phyloP scores from a whole-genome alignment of 257 asterid species.

The Penstemon newberryi region DNA sequence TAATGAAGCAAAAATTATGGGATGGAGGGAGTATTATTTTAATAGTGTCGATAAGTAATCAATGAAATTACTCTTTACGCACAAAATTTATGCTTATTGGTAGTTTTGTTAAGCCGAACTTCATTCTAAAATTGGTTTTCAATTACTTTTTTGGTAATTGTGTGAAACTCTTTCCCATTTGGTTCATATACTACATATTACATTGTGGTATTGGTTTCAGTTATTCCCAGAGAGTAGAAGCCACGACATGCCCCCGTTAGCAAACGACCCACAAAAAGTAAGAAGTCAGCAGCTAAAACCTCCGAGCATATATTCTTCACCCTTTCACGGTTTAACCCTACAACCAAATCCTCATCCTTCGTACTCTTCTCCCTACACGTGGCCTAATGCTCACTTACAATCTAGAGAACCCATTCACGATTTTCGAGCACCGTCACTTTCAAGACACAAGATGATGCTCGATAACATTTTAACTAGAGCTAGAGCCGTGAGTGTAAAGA shows the following conservation, averaged over 20 bases:
- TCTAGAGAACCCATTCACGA: constrained; percentile 39
- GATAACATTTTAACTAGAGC: constrained; percentile 48
- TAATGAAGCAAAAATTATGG: too few species aligned
- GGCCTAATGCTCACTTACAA: constrained; percentile 37
- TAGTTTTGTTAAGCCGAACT: not conserved
- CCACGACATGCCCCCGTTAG: constrained; percentile 29
- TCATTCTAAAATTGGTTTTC: constrained; percentile 4
- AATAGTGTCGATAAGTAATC: too few species aligned
- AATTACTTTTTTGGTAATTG: constrained; percentile 4
- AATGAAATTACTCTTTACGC: too few species aligned
- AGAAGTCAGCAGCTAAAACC: constrained; percentile 25
- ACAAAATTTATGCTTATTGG: too few species aligned
- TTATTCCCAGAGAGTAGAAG: constrained; percentile 50
- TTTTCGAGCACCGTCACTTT: constrained; percentile 36
- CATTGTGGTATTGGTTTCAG: constrained; percentile 43
- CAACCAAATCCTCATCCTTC: constrained; percentile 29
- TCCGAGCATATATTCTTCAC: constrained; percentile 35
- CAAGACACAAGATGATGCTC: constrained; percentile 53
- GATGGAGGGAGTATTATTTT: too few species aligned
- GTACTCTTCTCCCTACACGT: constrained; percentile 30
- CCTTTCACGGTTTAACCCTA: constrained; percentile 34
- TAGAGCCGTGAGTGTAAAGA: constrained; percentile 39
- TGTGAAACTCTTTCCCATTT: not conserved
- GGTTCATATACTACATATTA: not conserved
- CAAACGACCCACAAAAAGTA: constrained; percentile 32